A percentile compares a stretch with the other conserved stretches of the same genome.
Evolutionary conservation across 179 eudicot genomes (phyloP).

Genomic region (Corrigiola litoralis): DNA sequence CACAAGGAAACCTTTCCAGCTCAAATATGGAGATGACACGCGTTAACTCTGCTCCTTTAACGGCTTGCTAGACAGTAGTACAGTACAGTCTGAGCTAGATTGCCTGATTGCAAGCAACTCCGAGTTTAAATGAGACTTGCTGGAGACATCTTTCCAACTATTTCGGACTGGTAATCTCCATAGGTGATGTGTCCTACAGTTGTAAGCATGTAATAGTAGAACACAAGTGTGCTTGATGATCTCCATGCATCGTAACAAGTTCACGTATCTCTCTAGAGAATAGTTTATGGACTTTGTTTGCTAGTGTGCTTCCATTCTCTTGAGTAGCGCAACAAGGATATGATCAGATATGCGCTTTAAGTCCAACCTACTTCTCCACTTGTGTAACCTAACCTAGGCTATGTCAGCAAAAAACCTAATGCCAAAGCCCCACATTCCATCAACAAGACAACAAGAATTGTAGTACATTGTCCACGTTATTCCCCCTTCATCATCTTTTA

Average conservation of each 20-base stretch:
- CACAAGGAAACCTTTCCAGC: not conserved
- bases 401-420: no score
- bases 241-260: slow-evolving; percentile 4
- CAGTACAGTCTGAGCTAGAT: not conserved
- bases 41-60: slow-evolving; percentile 10
- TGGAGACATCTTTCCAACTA: slow-evolving; percentile 2
- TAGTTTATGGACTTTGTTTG: no score
- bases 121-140: not conserved
- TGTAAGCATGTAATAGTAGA: not conserved
- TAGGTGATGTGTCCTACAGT: not conserved
- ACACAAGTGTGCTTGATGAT: not conserved
- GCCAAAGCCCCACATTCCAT: no score
- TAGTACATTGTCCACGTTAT: no score
- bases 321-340: no score
- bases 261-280: no score
- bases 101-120: not conserved
- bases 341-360: no score
- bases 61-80: not conserved
- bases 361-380: no score
- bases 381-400: no score
- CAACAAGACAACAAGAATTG: no score
- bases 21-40: not conserved
- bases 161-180: not conserved
- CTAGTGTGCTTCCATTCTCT: no score
- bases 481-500: no score